Conservation (phyloP, 495 filamentous ascomycete genomes). For the Viridothelium virens region DNA sequence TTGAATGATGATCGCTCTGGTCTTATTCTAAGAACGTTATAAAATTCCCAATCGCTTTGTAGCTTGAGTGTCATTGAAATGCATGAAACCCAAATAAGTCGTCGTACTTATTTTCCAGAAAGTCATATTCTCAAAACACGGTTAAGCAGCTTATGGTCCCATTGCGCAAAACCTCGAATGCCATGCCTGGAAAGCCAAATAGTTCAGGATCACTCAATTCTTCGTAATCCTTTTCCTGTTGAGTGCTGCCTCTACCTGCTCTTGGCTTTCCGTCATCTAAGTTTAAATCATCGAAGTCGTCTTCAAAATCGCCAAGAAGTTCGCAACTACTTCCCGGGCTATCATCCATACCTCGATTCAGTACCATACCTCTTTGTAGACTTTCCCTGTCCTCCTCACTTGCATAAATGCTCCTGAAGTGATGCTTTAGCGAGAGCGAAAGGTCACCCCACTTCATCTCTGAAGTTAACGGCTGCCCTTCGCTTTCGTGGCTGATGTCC, state of each 20-base stretch:
- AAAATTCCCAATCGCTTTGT: too few species aligned
- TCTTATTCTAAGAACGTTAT: too few species aligned
- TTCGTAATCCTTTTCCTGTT: constrained; percentile 10
- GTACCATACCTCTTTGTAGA: constrained; percentile 70
- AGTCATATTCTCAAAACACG: background rate
- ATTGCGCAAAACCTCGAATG: constrained; percentile 95
- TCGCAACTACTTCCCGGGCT: constrained; percentile 87
- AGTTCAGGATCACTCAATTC: constrained; percentile 71
- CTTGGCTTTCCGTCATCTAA: constrained; percentile 9
- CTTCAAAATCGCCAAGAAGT: constrained; percentile 75
- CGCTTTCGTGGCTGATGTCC: constrained; percentile 36
- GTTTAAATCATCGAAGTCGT: constrained; percentile 41
- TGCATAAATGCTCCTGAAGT: constrained; percentile 61
- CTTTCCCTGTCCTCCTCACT: constrained; percentile 53
- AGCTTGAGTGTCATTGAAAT: too few species aligned
- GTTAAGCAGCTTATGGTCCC: constrained; percentile 81
- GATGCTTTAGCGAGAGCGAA: constrained; percentile 55
- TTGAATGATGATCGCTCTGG: too few species aligned
- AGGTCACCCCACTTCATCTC: constrained; percentile 70
- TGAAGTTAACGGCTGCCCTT: constrained; percentile 47
- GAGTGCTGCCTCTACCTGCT: constrained; percentile 27
- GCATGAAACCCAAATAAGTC: too few species aligned
- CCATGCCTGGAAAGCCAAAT: constrained; percentile 85
- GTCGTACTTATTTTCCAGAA: background rate
- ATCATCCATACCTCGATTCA: constrained; percentile 85